Evolutionary conservation across 2,329 filamentous ascomycete genomes (phyloP).

Genomic region (Fusarium liriodendri): DNA sequence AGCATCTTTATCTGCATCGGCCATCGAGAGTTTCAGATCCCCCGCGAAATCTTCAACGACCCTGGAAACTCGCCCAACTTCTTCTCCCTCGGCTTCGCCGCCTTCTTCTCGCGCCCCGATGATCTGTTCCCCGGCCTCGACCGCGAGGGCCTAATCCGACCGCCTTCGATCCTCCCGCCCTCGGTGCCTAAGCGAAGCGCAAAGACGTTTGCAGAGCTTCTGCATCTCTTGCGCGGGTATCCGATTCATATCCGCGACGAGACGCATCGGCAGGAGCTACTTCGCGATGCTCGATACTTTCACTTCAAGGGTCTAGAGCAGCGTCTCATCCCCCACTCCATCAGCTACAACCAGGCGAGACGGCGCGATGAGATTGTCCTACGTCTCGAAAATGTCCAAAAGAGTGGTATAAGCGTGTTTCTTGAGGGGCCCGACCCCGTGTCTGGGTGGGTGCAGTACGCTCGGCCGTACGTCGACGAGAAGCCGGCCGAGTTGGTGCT

Average conservation of each 20-base stretch:
- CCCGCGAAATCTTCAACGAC: constrained; percentile 84
- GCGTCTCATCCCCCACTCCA: constrained; percentile 80
- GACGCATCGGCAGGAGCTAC: constrained; percentile 78
- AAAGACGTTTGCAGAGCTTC: constrained; percentile 84
- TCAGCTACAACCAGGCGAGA: constrained; percentile 79
- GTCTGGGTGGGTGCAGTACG: constrained; percentile 76
- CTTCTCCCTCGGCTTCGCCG: constrained; percentile 89
- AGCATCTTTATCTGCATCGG: constrained; percentile 95
- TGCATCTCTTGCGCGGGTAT: constrained; percentile 87
- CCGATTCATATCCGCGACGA: constrained; percentile 81
- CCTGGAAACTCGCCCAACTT: constrained; percentile 96
- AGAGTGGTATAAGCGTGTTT: constrained; percentile 80
- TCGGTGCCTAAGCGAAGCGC: constrained; percentile 83
- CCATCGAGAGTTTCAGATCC: constrained; percentile 87
- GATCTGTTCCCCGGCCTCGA: constrained; percentile 90
- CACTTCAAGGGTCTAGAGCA: constrained; percentile 94
- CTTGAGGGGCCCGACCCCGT: constrained; percentile 50
- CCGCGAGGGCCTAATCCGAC: constrained; percentile 81
- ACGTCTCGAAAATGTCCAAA: constrained; percentile 86
- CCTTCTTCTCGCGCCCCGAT: constrained; percentile 84
- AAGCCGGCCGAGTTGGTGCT: constrained; percentile 78
- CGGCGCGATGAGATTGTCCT: constrained; percentile 80
- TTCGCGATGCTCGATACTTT: constrained; percentile 92
- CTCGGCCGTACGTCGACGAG: constrained; percentile 87
- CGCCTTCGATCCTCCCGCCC: constrained; percentile 87